phyloP scores from a whole-genome alignment of 257 asterid genomes.

The Dorcoceras hygrometricum region DNA sequence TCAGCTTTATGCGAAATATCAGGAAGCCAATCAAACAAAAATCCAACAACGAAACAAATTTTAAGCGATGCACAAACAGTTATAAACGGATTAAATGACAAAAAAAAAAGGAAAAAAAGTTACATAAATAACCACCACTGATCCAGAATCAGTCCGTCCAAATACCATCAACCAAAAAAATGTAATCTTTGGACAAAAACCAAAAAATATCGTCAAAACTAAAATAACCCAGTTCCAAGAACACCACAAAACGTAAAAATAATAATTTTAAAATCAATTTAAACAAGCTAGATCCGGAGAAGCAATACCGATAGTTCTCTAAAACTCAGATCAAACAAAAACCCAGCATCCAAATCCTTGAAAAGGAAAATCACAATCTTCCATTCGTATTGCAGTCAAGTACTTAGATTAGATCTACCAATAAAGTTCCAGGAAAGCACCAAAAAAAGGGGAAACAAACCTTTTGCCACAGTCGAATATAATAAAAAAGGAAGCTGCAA shows the following conservation, averaged over 20 bases:
- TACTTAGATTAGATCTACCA: constrained; percentile 50
- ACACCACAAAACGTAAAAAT: constrained; percentile 29
- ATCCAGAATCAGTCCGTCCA: constrained; percentile 34
- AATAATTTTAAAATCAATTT: constrained; percentile 35
- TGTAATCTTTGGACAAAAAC: constrained; percentile 24
- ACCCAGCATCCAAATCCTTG: constrained; percentile 35
- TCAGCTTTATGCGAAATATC: constrained; percentile 3
- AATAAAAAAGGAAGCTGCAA: constrained; percentile 17
- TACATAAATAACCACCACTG: constrained; percentile 20
- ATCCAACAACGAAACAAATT: neutral
- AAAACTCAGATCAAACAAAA: constrained; percentile 58
- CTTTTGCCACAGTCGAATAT: constrained; percentile 11
- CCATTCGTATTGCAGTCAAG: constrained; percentile 35
- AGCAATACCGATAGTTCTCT: constrained; percentile 50
- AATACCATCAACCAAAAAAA: constrained; percentile 20
- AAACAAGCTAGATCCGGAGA: constrained; percentile 30
- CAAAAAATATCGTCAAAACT: constrained; percentile 15
- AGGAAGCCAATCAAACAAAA: constrained; percentile 7
- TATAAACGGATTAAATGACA: constrained; percentile 20
- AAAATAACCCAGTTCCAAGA: constrained; percentile 38
- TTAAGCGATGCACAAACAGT: constrained; percentile 4
- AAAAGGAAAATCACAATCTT: constrained; percentile 36
- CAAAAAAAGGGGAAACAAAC: neutral
- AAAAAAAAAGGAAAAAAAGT: constrained; percentile 20
- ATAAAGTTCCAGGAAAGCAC: constrained; percentile 18